These are phyloP conservation scores for Sclerotinia sclerotiorum DNA, from an alignment of 2,329 filamentous ascomycete genomes.

Conservation along the genomic window DNA sequence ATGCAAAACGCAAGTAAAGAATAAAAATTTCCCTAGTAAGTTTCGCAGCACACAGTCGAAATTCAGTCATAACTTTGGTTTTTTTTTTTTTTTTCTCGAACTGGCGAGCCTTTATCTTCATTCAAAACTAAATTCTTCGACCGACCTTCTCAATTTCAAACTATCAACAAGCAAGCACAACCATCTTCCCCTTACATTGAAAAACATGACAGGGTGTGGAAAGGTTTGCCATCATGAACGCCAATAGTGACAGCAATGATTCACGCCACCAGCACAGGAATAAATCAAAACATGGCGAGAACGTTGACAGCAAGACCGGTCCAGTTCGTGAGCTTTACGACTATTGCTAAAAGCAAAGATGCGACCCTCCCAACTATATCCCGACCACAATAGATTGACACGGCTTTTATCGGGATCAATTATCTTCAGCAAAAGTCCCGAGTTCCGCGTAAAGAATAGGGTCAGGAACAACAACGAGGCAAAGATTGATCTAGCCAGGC, in stretches of 20 bases:
- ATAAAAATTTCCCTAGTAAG: no score
- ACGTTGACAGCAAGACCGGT: not conserved
- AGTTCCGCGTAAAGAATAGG: not conserved
- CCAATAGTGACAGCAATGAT: not conserved
- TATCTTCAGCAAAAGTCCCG: not conserved
- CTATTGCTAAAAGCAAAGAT: not conserved
- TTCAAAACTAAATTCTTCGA: not conserved
- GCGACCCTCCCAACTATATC: not conserved
- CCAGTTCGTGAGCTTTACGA: not conserved
- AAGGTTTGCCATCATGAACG: not conserved
- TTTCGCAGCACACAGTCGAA: no score
- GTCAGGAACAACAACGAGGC: not conserved
- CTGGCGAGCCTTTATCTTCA: no score
- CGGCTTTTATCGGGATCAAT: not conserved
- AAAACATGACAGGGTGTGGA: not conserved
- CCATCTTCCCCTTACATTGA: not conserved
- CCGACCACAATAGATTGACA: not conserved
- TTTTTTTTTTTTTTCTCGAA: no score
- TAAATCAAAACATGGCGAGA: not conserved
- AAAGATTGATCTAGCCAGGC: not conserved
- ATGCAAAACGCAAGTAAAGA: no score
- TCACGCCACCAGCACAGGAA: not conserved
- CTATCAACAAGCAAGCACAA: not conserved
- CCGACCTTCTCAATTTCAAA: not conserved
- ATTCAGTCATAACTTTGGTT: no score